phyloP scores from a whole-genome alignment of 371 early-diverging fungal genomes.

The Mortierella sp. region DNA sequence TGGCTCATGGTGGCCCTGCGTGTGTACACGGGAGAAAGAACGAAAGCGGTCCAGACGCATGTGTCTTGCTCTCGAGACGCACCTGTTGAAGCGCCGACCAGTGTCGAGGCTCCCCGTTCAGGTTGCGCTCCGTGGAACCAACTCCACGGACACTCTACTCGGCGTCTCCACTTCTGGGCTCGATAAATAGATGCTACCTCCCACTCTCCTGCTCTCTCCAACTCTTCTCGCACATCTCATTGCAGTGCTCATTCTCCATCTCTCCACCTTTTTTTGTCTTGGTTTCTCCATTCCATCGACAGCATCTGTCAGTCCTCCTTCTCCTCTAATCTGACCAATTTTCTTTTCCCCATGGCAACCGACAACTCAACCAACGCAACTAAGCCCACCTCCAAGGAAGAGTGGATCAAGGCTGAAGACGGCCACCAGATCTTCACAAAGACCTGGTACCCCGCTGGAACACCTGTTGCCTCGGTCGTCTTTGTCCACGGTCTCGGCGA shows the following conservation, averaged over 20 bases:
- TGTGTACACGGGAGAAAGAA: too few species aligned
- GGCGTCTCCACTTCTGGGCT: neutral
- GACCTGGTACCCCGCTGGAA: conserved; percentile 45
- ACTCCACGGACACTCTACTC: too few species aligned
- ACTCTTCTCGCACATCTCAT: neutral
- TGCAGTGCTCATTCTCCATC: neutral
- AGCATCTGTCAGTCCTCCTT: neutral
- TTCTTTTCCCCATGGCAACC: neutral
- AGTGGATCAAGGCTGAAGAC: conserved; percentile 47
- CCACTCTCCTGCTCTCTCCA: neutral
- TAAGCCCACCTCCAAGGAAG: conserved; percentile 30
- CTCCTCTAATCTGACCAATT: neutral
- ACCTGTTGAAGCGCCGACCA: too few species aligned
- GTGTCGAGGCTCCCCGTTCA: too few species aligned
- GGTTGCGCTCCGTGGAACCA: too few species aligned
- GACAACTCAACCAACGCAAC: neutral
- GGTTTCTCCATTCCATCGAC: neutral
- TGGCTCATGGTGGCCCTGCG: too few species aligned
- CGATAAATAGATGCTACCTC: neutral
- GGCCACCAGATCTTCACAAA: conserved; percentile 45
- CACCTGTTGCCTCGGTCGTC: conserved; percentile 51
- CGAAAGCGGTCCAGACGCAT: too few species aligned
- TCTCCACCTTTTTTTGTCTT: neutral
- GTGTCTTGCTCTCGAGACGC: too few species aligned
- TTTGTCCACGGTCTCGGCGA: conserved; percentile 79